Evolutionary conservation across 371 early-diverging fungal genomes (phyloP), one percentile per base, ranked within the genome.

Genomic region (Nosema bombycis): DNA sequence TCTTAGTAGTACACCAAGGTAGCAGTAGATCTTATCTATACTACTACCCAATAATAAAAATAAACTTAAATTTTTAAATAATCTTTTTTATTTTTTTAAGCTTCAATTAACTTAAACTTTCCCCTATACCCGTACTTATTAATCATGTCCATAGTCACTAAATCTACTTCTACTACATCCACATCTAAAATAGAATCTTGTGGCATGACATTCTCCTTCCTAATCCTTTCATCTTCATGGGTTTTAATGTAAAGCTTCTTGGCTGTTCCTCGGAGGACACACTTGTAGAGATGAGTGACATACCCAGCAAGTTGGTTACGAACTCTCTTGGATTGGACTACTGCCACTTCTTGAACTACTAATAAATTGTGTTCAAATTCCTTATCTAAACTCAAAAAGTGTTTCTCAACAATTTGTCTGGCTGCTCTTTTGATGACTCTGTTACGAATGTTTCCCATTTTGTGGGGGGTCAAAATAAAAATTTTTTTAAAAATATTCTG

Each of bases 351-450:
- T 87, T 91, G 91, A 86, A 91, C 90, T 86, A 96, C 93, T 88
- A 91, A 91, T 92, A 96, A 95, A 93, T 99, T 99, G 89, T 94
- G 92, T 88, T 98, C 96, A 92, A 99, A 99, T 87, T 98, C 97
- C 80, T 93, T 89, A 81, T 94, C 95, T 80, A 98, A 92, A 84
- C 95, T 91, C 80, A 94, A 93, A 87, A 97, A 99, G 92, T 98
- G 96, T 91, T 96, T 97, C 90, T 98, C 99, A 86, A 98, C 96
- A 85, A 99, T 88, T 86, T 94, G 93, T 87, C 94, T 92, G 82
- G 98, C 93, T 85, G 99, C 99, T 91, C 92, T 96, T 92, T 97
- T 98, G 87, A 96, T 94, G 88, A 95, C 93, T 91, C 95, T 96
- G 82, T 95, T 95, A 87, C 94, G 79, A 24, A 86, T 78, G 80